A percentile compares a stretch with the other conserved stretches of the same genome.
phyloP scores from a whole-genome alignment of 768 basidiomycete species.

The Suillus hirtellus region DNA sequence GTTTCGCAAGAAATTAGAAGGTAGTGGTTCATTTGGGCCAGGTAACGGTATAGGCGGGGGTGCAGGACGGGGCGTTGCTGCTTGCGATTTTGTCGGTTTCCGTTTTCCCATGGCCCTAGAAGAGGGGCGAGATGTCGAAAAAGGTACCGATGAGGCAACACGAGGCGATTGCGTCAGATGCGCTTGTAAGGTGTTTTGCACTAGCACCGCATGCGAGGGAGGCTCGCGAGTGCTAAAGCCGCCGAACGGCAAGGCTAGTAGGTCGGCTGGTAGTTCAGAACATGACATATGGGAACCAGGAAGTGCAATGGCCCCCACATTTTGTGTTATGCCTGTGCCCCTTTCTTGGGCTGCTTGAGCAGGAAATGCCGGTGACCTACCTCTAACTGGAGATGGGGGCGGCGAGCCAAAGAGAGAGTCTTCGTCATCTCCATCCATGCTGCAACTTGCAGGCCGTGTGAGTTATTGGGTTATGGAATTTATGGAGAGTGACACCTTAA shows the following conservation, averaged over 20 bases:
- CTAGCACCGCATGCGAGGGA: constrained; percentile 24
- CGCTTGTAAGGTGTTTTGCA: constrained; percentile 1
- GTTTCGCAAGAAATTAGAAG: constrained; percentile 70
- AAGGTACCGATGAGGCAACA: constrained; percentile 8
- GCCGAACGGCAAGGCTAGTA: constrained; percentile 67
- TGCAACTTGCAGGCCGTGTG: constrained; percentile 13
- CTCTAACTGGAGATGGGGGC: constrained; percentile 68
- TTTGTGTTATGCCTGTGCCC: constrained; percentile 51
- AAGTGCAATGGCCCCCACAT: constrained; percentile 98
- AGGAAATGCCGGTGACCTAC: constrained; percentile 76
- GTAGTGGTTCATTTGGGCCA: constrained; percentile 58
- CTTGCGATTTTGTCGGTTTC: constrained; percentile 37
- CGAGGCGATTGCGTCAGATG: not conserved
- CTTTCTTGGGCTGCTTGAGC: constrained; percentile 23
- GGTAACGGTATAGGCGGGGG: constrained; percentile 63
- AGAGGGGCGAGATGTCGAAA: constrained; percentile 12
- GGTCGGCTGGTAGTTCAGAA: constrained; percentile 85
- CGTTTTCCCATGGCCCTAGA: constrained; percentile 30
- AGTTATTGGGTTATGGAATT: constrained; percentile 16
- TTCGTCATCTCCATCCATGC: constrained; percentile 44
- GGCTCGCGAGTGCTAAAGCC: constrained; percentile 37
- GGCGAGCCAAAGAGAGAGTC: constrained; percentile 83
- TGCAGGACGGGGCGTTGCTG: constrained; percentile 46
- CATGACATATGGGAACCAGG: constrained; percentile 83
- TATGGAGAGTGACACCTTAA: constrained; percentile 20